Conservation (phyloP, 1,139 yeast genomes). For the Kurtzmaniella quercitrusa region DNA sequence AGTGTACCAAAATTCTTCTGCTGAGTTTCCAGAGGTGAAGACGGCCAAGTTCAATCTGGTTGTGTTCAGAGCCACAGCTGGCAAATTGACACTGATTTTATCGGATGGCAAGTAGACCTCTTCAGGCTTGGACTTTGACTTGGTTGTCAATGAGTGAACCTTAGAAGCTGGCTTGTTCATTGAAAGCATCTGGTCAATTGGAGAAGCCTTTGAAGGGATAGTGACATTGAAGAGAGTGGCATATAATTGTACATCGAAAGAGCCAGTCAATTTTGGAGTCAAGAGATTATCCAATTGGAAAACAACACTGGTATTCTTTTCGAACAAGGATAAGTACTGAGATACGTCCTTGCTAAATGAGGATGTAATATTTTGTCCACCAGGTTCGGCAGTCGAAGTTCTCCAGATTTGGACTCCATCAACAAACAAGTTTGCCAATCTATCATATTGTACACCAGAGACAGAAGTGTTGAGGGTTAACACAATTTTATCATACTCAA, state of each 20-base stretch:
- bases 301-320: constrained; percentile 26
- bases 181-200: constrained; percentile 15
- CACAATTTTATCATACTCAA: constrained; percentile 56
- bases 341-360: constrained; percentile 62
- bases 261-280: constrained; percentile 55
- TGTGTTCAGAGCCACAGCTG: constrained; percentile 44
- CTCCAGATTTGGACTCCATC: constrained; percentile 76
- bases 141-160: constrained; percentile 27
- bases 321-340: constrained; percentile 50
- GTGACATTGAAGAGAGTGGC: constrained; percentile 45
- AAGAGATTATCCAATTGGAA: constrained; percentile 68
- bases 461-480: constrained; percentile 56
- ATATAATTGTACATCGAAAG: constrained; percentile 49
- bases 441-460: constrained; percentile 70
- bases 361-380: constrained; percentile 43
- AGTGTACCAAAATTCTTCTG: constrained; percentile 82
- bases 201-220: neutral
- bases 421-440: constrained; percentile 67
- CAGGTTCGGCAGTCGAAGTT: constrained; percentile 82
- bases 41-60: constrained; percentile 56
- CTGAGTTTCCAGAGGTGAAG: constrained; percentile 70
- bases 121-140: constrained; percentile 30
- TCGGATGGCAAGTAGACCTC: constrained; percentile 41
- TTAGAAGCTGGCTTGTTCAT: constrained; percentile 27
- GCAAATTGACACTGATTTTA: constrained; percentile 32